Base-by-base conservation (phyloP, 371 early-diverging fungal genomes). In the Funneliformis caledonium region DNA sequence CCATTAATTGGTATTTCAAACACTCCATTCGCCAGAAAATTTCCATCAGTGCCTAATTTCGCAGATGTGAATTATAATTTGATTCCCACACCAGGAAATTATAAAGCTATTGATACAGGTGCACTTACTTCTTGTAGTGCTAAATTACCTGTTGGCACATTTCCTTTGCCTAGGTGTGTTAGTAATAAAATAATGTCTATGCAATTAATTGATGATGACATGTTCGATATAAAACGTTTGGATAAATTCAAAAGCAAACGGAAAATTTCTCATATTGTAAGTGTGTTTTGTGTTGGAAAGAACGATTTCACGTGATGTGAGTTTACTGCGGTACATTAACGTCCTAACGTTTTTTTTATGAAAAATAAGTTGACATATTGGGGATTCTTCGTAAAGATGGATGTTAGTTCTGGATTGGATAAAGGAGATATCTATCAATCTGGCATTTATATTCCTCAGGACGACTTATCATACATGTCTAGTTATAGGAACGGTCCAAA, bases 1-100 rank as follows among this genome's bases (percentile, higher is more conserved):
- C 56, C 56, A n/a, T 5, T 89, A 90, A 12, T 37, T 4, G 75
- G 75, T 12, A n/a, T 4, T 19, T 7, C n/a, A 60, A 26, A 43
- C 3, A 19, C 16, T 31, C 19, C 52, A 16, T 75, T 75, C 11
- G 37, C 37, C 11, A 56, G 56, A 26, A 42, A 52, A 9, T 0
- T 47, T 22, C 9, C 48, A 6, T 19, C 56, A 11, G 11, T 11
- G 4, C 4, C 52, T 7, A 4, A 4, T 52, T 73, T 5, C 19
- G 33, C 16, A 31, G 73, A 73, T 52, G 8, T 0, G 16, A 26
- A 22, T 52, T 19, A 12, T 33, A 52, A 19, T 31, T 22, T 73
- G 52, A 16, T 73, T 47, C 48, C 10, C 6, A 73, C 73, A 26
- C 73, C 73, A 19, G 68, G 68, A 16, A 14, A 68, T 42, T 68